Conservation (phyloP, 164 flowering plant species). For the Tinospora cordifolia region DNA sequence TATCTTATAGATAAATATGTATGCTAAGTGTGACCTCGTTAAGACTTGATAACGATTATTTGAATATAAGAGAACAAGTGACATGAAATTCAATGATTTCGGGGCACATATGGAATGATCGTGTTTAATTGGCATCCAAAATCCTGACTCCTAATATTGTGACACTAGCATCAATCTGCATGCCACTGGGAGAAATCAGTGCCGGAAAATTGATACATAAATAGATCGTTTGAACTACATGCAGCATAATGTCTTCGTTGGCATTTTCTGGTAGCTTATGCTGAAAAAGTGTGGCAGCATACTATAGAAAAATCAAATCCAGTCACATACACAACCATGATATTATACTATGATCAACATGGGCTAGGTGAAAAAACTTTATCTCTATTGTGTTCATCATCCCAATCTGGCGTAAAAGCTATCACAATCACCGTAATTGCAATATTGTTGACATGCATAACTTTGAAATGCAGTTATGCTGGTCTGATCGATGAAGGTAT, state of each 20-base stretch:
- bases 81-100: slow-evolving; percentile 89
- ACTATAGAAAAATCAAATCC: slow-evolving; percentile 51
- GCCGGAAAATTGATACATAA: slow-evolving; percentile 70
- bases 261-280: slow-evolving; percentile 65
- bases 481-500: slow-evolving; percentile 82
- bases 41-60: slow-evolving; percentile 40
- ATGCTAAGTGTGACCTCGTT: slow-evolving; percentile 71
- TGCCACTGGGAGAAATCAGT: slow-evolving; percentile 38
- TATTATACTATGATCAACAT: slow-evolving; percentile 77
- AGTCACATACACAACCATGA: slow-evolving; percentile 80
- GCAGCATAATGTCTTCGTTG: slow-evolving; percentile 64
- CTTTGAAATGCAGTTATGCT: slow-evolving; percentile 65
- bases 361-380: slow-evolving; percentile 72
- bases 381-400: slow-evolving; percentile 48
- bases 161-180: slow-evolving; percentile 65
- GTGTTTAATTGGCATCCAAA: slow-evolving; percentile 40
- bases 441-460: slow-evolving; percentile 68
- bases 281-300: slow-evolving; percentile 43
- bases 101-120: slow-evolving; percentile 61
- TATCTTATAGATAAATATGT: slow-evolving; percentile 90
- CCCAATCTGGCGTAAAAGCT: slow-evolving; percentile 38
- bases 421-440: slow-evolving; percentile 77
- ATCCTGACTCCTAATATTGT: slow-evolving; percentile 56
- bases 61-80: slow-evolving; percentile 51
- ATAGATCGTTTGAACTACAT: slow-evolving; percentile 51